Percentiles rank a stretch among this genome's conserved stretches.
These are phyloP conservation scores for Hyphodiscus sp. DNA, from an alignment of 2,329 filamentous ascomycete species.

Conservation along the genomic window DNA sequence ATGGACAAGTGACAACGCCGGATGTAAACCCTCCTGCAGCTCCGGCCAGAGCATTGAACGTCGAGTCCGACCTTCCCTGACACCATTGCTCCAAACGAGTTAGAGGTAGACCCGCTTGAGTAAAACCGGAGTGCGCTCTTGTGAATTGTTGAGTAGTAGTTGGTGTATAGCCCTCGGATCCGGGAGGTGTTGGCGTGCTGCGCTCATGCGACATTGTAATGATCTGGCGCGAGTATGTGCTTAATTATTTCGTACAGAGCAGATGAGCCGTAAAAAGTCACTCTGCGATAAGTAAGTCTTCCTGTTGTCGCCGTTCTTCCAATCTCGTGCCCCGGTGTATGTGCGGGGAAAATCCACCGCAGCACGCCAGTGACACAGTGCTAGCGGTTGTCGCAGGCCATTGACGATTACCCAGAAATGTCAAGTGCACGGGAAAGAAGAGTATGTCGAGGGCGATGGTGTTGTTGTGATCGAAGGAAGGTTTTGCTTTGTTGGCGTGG, in stretches of 20 bases:
- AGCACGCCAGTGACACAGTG: slow-evolving; percentile 47
- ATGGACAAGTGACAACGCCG: slow-evolving; percentile 88
- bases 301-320: slow-evolving; percentile 19
- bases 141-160: slow-evolving; percentile 17
- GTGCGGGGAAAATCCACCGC: slow-evolving; percentile 53
- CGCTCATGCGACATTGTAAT: slow-evolving; percentile 40
- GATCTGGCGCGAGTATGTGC: slow-evolving; percentile 31
- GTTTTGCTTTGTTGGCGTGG: background rate
- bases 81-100: slow-evolving; percentile 51
- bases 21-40: slow-evolving; percentile 88
- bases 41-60: slow-evolving; percentile 79
- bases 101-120: slow-evolving; percentile 19
- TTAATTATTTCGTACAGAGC: slow-evolving; percentile 34
- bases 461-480: background rate
- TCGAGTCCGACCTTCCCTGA: slow-evolving; percentile 48
- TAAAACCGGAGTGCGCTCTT: slow-evolving; percentile 10
- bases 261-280: slow-evolving; percentile 26
- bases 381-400: slow-evolving; percentile 52
- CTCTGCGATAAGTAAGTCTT: slow-evolving; percentile 15
- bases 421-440: background rate
- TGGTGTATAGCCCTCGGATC: slow-evolving; percentile 24
- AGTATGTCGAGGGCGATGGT: background rate
- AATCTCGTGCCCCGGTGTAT: slow-evolving; percentile 39
- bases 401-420: slow-evolving; percentile 35
- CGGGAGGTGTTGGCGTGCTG: slow-evolving; percentile 31